Conservation (phyloP, 139 green algal species). For the Desmodesmus armatus region DNA sequence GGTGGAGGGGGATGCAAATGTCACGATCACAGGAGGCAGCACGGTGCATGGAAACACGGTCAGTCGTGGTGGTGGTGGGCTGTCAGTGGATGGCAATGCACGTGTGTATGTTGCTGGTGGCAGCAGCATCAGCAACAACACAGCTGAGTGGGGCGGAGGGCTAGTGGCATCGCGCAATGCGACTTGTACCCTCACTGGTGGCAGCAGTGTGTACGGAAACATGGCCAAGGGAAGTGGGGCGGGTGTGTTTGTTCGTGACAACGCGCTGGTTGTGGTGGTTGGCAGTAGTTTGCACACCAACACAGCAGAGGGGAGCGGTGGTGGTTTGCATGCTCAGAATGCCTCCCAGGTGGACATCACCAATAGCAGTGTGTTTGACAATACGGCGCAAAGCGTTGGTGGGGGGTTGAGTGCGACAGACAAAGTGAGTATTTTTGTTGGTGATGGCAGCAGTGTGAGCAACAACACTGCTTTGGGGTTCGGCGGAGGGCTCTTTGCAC, state of each 20-base stretch:
- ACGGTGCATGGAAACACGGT: no score
- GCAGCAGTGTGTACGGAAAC: neutral
- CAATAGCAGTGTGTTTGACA: no score
- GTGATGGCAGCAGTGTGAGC: neutral
- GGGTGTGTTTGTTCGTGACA: no score
- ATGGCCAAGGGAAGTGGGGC: no score
- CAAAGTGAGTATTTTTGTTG: neutral
- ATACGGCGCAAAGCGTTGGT: neutral
- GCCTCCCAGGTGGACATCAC: no score
- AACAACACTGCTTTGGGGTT: neutral
- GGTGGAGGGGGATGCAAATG: no score
- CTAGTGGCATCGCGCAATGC: neutral
- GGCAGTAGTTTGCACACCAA: neutral
- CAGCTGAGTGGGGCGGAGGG: neutral
- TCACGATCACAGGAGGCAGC: no score
- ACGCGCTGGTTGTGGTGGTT: no score
- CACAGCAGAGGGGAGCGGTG: no score
- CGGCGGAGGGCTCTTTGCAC: neutral
- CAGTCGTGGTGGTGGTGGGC: neutral
- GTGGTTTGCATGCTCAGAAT: no score
- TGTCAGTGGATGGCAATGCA: neutral
- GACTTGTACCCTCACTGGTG: neutral
- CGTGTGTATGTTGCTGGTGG: neutral
- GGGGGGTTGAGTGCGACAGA: neutral
- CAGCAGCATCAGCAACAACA: neutral